Conservation (phyloP, 257 asterid species). For the Thymus mandschuricus region DNA sequence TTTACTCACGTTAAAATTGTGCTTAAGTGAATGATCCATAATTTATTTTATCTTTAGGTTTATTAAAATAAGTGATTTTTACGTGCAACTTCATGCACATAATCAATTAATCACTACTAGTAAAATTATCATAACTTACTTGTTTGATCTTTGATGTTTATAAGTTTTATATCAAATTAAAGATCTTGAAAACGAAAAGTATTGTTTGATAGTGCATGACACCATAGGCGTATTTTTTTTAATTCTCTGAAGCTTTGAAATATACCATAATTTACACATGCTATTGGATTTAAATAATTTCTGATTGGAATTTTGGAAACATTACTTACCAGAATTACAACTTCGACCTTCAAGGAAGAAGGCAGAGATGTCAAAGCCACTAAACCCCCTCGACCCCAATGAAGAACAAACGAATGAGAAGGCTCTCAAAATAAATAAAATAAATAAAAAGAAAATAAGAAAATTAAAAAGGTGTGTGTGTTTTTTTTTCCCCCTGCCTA, state of each 20-base stretch:
- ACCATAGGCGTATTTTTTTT: background rate
- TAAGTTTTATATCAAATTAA: too few species aligned
- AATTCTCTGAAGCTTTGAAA: background rate
- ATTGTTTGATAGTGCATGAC: background rate
- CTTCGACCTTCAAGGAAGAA: slow-evolving; percentile 44
- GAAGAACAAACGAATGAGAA: slow-evolving; percentile 61
- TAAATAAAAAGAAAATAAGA: slow-evolving; percentile 9
- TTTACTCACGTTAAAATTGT: too few species aligned
- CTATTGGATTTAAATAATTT: slow-evolving; percentile 26
- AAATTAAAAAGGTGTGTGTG: slow-evolving; percentile 23
- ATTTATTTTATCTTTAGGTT: too few species aligned
- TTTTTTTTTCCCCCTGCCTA: slow-evolving; percentile 45
- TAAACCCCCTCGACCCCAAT: slow-evolving; percentile 49
- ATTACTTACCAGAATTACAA: slow-evolving; percentile 59
- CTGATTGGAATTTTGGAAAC: slow-evolving; percentile 36
- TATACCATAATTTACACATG: slow-evolving; percentile 13
- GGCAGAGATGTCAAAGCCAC: slow-evolving; percentile 41
- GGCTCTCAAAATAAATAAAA: slow-evolving; percentile 42
- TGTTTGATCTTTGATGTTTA: too few species aligned
- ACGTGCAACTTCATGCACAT: too few species aligned
- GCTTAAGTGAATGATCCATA: too few species aligned
- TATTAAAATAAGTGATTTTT: too few species aligned
- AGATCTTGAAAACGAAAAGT: background rate
- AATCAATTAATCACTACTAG: too few species aligned
- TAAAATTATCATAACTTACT: too few species aligned